Base-by-base conservation (phyloP, 306 rosid genomes). In the Dryas octopetala region DNA sequence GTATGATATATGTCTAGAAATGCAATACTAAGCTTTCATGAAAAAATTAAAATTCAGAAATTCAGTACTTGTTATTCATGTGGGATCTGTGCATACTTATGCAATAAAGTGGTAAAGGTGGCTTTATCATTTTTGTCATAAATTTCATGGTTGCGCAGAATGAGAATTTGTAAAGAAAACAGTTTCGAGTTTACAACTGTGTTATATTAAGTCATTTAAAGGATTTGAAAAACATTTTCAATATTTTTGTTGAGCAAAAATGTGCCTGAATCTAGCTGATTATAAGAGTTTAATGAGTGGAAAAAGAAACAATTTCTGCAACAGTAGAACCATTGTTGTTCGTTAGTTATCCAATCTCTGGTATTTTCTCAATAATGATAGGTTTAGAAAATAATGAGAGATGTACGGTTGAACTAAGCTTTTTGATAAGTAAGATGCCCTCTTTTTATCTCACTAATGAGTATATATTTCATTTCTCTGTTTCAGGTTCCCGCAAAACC, bases 401-500 rank as follows among this genome's bases (percentile, higher is more conserved):
- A 41, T 4, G 48, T 41, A 55, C 2, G 13, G 12, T 62, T 40
- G 48, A 62, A 40, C 43, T 14, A 62, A 4, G 67, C n/a, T 32
- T 32, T 32, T 32, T 3, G n/a, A 14, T 40, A 5, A 62, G 45
- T 62, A 2, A 62, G 11, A 32, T 62, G 23, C 17, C 50, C 70
- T 10, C 70, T 9, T 44, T 43, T 40, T 4, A 17, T 32, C 26
- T 40, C 6, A 32, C 68, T 44, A 23, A 16, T n/a, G 58, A 32
- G 43, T 60, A 48, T 43, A 49, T 23, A 38, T 70, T 26, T 73
- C 28, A 58, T 47, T 68, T 45, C 55, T 66, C 0, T 58, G 73
- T 81, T 74, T 43, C 91, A 95, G 97, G 92, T 95, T 83, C 99
- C 99, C 62, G 99, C 96, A 54, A 95, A 92, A 84, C 99, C 99